phyloP scores from a whole-genome alignment of 768 basidiomycete genomes.

The Pleurotus sapidus region DNA sequence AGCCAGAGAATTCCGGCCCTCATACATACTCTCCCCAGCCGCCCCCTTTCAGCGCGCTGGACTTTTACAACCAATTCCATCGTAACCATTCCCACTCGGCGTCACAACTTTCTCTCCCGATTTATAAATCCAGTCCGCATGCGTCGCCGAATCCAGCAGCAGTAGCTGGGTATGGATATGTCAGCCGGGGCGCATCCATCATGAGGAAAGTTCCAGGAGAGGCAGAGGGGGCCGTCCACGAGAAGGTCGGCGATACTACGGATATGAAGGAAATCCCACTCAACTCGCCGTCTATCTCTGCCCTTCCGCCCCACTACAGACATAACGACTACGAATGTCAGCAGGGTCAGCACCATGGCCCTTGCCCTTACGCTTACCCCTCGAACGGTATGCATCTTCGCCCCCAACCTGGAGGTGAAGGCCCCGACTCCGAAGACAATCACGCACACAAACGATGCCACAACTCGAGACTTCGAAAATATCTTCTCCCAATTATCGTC shows the following conservation, averaged over 20 bases:
- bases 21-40: slow-evolving; percentile 2
- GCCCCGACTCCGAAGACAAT: neutral
- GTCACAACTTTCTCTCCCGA: neutral
- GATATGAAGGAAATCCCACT: neutral
- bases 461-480: neutral
- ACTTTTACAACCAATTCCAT: slow-evolving; percentile 1
- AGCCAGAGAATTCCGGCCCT: neutral
- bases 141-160: neutral
- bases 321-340: slow-evolving; percentile 8
- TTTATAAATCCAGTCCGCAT: slow-evolving; percentile 1
- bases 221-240: neutral
- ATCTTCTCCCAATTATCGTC: neutral
- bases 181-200: neutral
- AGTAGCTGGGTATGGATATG: neutral
- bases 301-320: neutral
- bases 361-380: neutral
- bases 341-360: neutral
- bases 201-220: neutral
- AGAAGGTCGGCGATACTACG: neutral
- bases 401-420: neutral
- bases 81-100: neutral
- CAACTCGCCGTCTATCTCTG: slow-evolving; percentile 11
- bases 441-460: neutral
- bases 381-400: neutral
- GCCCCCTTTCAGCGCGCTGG: neutral